Conservation (phyloP, 306 rosid species). For the Trichosanthes cucumerina region DNA sequence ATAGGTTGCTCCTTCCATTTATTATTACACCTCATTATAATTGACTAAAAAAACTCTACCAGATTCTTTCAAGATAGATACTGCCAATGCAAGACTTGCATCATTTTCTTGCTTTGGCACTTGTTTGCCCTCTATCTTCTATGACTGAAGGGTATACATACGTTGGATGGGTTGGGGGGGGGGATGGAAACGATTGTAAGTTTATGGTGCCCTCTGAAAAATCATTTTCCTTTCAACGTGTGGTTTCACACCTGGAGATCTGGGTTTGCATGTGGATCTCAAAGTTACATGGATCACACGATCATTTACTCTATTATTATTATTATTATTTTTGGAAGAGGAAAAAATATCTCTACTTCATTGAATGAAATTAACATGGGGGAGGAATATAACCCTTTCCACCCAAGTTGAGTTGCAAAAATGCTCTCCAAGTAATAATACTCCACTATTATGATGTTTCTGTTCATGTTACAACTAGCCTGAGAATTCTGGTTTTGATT, state of each 20-base stretch:
- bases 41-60: neutral
- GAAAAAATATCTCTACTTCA: too few relatives aligned
- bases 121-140: neutral
- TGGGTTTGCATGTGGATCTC: neutral
- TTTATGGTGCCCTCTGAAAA: neutral
- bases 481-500: neutral
- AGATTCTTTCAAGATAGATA: neutral
- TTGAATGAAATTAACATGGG: too few relatives aligned
- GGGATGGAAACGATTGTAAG: neutral
- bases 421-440: neutral
- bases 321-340: too few relatives aligned
- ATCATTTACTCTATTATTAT: neutral
- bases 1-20: neutral
- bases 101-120: neutral
- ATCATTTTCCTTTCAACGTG: neutral
- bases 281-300: neutral
- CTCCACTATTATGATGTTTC: neutral
- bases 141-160: neutral
- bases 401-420: too few relatives aligned
- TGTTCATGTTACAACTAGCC: neutral
- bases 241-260: neutral
- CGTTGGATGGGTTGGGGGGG: neutral
- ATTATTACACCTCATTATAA: neutral
- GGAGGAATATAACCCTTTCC: too few relatives aligned
- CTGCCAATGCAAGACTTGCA: neutral